Evolutionary conservation across 169 alveolate species (phyloP), one percentile per base, ranked within the genome.

Genomic region (Cryptosporidium ubiquitum): DNA sequence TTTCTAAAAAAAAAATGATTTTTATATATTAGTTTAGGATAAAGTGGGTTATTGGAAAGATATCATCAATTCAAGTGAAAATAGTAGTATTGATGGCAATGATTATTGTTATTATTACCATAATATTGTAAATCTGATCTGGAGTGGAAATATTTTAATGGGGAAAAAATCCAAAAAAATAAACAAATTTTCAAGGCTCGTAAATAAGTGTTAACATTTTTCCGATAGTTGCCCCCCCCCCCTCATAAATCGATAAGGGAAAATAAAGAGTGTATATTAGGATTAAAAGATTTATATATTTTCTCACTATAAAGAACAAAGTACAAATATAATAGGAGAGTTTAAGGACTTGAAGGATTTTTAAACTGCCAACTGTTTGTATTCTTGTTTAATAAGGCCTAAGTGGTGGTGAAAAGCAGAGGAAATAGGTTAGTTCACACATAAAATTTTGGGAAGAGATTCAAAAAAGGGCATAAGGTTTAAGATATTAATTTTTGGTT

Each of bases 191-290:
- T 64, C 49, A 64, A 37, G 49, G 71, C 71, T 64, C 71, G 71
- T 37, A 64, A 64, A 64, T 26, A 64, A 64, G 71, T 64, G 42
- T 0, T 37, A 31, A 64, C 71, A 64, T 20, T 64, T 64, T 64
- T 37, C 39, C 71, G 71, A 64, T 64, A n/a, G 71, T 33, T 18
- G 7, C 49, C 71, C 71, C 71, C 70, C 71, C 71, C 70, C 71
- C 71, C 33, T 0, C 47, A 64, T 14, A 47, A 47, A 47, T 47
- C 55, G 29, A 1, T 33, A 31, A n/a, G 29, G 71, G 42, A 64
- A 35, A 35, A 64, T 64, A 64, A 64, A 64, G 70, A 14, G 18
- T 64, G 71, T 64, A 12, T 64, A 64, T 31, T 29, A 37, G 42
- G 47, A 0, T 64, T 37, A 7, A 64, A 64, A 64, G 71, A 64